A percentile compares a stretch with the other conserved stretches of the same genome.
Conservation (phyloP, 768 basidiomycete species). For the Amanita molliuscula region DNA sequence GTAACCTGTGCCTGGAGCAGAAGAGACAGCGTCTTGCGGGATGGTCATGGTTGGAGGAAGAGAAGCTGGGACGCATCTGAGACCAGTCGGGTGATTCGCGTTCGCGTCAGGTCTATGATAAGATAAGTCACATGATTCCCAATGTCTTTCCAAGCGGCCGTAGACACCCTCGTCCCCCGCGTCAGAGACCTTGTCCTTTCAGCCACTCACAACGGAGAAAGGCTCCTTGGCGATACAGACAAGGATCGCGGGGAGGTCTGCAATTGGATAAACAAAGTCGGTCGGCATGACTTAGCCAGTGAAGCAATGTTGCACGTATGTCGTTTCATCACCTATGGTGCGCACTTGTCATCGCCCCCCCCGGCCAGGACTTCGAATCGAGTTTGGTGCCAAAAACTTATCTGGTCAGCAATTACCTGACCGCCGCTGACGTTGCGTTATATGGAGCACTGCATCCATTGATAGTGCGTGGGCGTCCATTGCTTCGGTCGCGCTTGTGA, state of each 20-base stretch:
- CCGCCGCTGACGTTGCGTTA: constrained; percentile 83
- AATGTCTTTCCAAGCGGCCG: constrained; percentile 46
- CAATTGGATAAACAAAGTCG: constrained; percentile 62
- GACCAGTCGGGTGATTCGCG: neutral
- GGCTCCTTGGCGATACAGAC: constrained; percentile 42
- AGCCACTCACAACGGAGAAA: constrained; percentile 31
- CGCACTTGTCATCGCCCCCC: neutral
- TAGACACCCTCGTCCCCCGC: constrained; percentile 34
- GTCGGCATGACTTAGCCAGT: constrained; percentile 35
- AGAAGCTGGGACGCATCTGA: neutral
- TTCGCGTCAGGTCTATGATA: neutral
- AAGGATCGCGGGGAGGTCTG: constrained; percentile 54
- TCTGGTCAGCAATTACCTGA: constrained; percentile 73
- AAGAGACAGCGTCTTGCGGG: constrained; percentile 16
- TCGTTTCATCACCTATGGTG: neutral
- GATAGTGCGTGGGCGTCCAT: constrained; percentile 42
- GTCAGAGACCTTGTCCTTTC: constrained; percentile 49
- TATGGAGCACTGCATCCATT: constrained; percentile 84
- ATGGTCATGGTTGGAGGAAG: constrained; percentile 18
- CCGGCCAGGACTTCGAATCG: constrained; percentile 55
- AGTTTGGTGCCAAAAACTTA: constrained; percentile 73
- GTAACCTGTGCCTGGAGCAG: constrained; percentile 22
- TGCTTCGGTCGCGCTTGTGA: neutral
- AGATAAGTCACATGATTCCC: constrained; percentile 12
- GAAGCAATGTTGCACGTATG: constrained; percentile 40